A percentile compares a stretch with the other conserved stretches of the same genome.
phyloP scores from a whole-genome alignment of 495 filamentous ascomycete genomes.

The Tetracladium marchalianum region DNA sequence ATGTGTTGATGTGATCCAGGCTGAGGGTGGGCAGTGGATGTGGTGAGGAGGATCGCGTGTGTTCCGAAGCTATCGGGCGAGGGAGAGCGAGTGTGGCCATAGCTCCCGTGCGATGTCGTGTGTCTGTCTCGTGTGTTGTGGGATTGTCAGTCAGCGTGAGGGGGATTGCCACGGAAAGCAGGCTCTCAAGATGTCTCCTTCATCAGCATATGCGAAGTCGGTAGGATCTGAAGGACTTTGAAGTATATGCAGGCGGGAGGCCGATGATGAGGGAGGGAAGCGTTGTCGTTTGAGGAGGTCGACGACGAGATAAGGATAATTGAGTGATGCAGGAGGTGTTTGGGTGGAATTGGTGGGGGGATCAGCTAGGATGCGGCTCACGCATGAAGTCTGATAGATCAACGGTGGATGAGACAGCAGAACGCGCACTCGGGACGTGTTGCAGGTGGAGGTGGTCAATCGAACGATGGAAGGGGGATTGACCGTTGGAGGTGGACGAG shows the following conservation, averaged over 20 bases:
- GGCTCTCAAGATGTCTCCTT: no score
- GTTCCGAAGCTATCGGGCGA: slow-evolving; percentile 31
- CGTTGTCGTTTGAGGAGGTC: not conserved
- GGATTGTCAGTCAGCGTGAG: no score
- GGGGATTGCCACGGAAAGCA: not conserved
- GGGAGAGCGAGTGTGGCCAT: slow-evolving; percentile 46
- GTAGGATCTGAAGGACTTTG: not conserved
- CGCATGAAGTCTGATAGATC: slow-evolving; percentile 3
- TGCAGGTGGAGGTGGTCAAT: no score
- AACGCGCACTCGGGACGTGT: not conserved
- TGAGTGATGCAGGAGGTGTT: not conserved
- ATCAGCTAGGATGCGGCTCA: slow-evolving; percentile 5
- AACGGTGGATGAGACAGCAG: slow-evolving; percentile 4
- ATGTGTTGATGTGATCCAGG: slow-evolving; percentile 35
- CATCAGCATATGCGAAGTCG: no score
- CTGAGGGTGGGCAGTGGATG: slow-evolving; percentile 38
- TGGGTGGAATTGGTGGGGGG: slow-evolving; percentile 2
- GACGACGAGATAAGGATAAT: not conserved
- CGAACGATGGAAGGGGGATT: no score
- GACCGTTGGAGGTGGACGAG: no score
- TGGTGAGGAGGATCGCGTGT: slow-evolving; percentile 34
- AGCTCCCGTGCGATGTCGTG: not conserved
- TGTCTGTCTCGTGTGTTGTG: no score
- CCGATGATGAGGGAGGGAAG: no score
- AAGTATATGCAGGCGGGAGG: no score